These are phyloP conservation scores for Stemphylium vesicarium DNA, from an alignment of 2,329 filamentous ascomycete genomes.

Conservation along the genomic window DNA sequence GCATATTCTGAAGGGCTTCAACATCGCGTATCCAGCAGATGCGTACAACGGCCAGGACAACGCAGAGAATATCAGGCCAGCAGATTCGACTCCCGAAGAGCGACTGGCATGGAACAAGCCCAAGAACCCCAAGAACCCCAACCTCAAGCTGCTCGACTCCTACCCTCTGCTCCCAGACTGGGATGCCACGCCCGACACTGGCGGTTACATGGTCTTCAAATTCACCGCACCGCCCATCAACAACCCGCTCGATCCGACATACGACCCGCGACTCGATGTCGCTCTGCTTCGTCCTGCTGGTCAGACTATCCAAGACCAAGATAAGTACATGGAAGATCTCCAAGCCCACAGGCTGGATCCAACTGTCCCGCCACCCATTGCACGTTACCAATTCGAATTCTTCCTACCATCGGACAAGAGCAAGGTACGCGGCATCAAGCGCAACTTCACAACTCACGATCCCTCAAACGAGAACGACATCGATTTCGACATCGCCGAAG, in stretches of 20 bases:
- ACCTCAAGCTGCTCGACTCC: constrained; percentile 63
- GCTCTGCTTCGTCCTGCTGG: constrained; percentile 63
- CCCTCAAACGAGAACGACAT: constrained; percentile 55
- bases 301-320: constrained; percentile 59
- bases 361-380: constrained; percentile 57
- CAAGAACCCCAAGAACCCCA: constrained; percentile 64
- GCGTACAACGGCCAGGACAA: constrained; percentile 72
- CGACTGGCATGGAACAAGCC: constrained; percentile 65
- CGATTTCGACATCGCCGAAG: constrained; percentile 41
- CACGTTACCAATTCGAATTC: constrained; percentile 65
- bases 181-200: constrained; percentile 64
- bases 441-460: constrained; percentile 62
- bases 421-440: constrained; percentile 59
- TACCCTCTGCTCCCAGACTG: constrained; percentile 68
- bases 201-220: constrained; percentile 66
- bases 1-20: constrained; percentile 68
- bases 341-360: constrained; percentile 55
- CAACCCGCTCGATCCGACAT: constrained; percentile 52
- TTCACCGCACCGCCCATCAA: constrained; percentile 66
- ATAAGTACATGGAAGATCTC: constrained; percentile 57
- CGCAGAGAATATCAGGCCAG: constrained; percentile 59
- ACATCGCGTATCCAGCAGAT: constrained; percentile 68
- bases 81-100: constrained; percentile 61
- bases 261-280: constrained; percentile 66
- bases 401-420: constrained; percentile 61